These are phyloP conservation scores for Metschnikowia proteae DNA, from an alignment of 805 yeast species.

Conservation along the genomic window DNA sequence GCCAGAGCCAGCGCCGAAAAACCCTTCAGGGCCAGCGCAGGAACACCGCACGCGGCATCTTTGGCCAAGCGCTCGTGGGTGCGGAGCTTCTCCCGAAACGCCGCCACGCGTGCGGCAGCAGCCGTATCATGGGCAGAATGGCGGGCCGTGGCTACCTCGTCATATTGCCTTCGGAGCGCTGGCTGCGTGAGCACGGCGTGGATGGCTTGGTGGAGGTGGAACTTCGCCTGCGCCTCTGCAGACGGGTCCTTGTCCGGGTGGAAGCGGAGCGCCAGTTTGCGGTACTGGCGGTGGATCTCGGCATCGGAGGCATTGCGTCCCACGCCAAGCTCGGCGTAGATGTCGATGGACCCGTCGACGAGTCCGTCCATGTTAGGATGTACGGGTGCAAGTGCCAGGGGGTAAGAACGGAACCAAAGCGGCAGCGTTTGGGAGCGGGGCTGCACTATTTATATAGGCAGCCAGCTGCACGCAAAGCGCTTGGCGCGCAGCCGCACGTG, in stretches of 20 bases:
- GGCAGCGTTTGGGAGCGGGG: too few relatives aligned
- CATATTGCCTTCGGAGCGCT: constrained; percentile 26
- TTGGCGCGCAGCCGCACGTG: too few relatives aligned
- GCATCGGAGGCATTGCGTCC: constrained; percentile 24
- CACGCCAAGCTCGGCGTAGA: constrained; percentile 44
- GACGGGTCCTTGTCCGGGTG: constrained; percentile 41
- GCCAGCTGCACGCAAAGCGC: too few relatives aligned
- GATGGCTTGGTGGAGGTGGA: constrained; percentile 28
- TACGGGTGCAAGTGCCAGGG: too few relatives aligned
- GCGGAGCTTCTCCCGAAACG: constrained; percentile 29
- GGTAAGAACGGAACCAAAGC: too few relatives aligned
- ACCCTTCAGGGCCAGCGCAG: too few relatives aligned
- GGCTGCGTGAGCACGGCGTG: constrained; percentile 31
- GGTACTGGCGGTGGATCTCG: constrained; percentile 29
- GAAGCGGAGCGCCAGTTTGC: constrained; percentile 32
- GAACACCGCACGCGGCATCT: too few relatives aligned
- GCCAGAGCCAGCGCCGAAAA: too few relatives aligned
- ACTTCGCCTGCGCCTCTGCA: constrained; percentile 25
- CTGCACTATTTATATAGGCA: background rate
- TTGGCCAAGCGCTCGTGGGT: constrained; percentile 17
- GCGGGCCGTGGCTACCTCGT: constrained; percentile 21
- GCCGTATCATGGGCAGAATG: background rate
- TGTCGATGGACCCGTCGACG: constrained; percentile 22
- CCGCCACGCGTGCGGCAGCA: constrained; percentile 18
- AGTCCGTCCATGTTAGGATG: constrained; percentile 12